Evolutionary conservation across 306 rosid species (phyloP), one percentile per base, ranked within the genome.

Genomic region (Hippophae rhamnoides): DNA sequence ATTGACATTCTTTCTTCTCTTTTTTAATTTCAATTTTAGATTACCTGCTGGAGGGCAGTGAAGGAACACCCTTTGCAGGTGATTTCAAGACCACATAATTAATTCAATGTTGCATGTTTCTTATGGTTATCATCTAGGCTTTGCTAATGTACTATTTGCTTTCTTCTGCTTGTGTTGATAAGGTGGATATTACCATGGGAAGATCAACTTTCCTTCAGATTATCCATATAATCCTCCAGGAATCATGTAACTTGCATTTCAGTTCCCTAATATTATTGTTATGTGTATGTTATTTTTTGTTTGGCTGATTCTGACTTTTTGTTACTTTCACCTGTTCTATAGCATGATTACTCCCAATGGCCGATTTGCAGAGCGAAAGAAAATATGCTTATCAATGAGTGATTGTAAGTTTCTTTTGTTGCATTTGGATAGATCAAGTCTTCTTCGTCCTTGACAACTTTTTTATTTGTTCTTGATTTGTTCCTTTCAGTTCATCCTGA

Each of bases 331-430:
- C 41, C 62, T 62, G 26, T 60, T 52, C 18, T 80, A 78, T 51
- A 92, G 99, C 88, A 92, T 92, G 99, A 82, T 52, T 45, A 88
- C 99, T 47, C 99, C 99, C 49, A 92, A 84, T 82, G 99, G 99
- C 56, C 81, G 96, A 67, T 92, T 92, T 78, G 67, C 86, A 88
- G 82, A 96, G 10, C 93, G 86, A 76, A 86, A 81, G 81, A 92
- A 86, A 72, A 82, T 92, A 65, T 92, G 99, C 63, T 81, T 92
- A 63, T 92, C 99, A 44, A 92, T 92, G 95, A 92, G 99, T 54
- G 99, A 92, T 70, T 88, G 97, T 92, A 80, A 80, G 99, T 75
- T 71, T 58, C 54, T n/a, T 10, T 8, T 13, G 47, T 72, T 49
- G 40, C 10, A 47, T 60, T 31, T 7, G 43, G 46, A 52, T 61